phyloP scores from a whole-genome alignment of 2,329 filamentous ascomycete genomes.

The Escovopsis sp. region DNA sequence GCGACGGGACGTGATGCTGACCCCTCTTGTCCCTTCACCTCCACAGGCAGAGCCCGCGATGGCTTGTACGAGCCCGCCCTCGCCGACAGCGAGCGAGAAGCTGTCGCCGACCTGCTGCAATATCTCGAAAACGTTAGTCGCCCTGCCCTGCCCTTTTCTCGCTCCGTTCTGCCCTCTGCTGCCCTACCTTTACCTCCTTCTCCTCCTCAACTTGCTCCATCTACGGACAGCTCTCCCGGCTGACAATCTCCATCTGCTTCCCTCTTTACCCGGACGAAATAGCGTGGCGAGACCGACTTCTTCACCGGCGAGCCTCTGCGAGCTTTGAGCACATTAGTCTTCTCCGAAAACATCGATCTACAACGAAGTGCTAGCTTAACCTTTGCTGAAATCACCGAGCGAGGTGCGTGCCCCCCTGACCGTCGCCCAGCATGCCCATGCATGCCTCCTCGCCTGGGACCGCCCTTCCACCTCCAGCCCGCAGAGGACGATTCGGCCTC shows the following conservation, averaged over 20 bases:
- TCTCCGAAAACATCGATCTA: constrained; percentile 95
- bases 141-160: background rate
- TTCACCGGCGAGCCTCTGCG: constrained; percentile 90
- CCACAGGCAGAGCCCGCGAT: constrained; percentile 58
- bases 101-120: constrained; percentile 84
- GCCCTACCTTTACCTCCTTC: background rate
- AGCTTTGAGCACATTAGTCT: constrained; percentile 88
- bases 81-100: constrained; percentile 91
- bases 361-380: constrained; percentile 95
- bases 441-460: background rate
- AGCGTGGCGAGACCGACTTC: constrained; percentile 96
- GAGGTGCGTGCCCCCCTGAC: constrained; percentile 75
- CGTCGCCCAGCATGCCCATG: too few relatives aligned
- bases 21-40: background rate
- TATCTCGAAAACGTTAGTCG: constrained; percentile 83
- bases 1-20: constrained; percentile 3
- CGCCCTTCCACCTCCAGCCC: too few relatives aligned
- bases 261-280: constrained; percentile 11
- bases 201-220: too few relatives aligned
- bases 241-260: too few relatives aligned
- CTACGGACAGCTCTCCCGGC: too few relatives aligned
- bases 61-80: constrained; percentile 74
- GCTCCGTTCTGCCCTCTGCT: too few relatives aligned
- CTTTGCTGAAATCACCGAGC: constrained; percentile 95
- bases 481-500: too few relatives aligned